Percentiles rank a stretch among this genome's conserved stretches.
phyloP scores from a whole-genome alignment of 2,329 filamentous ascomycete genomes.

The Pseudophaeomoniella oleicola region DNA sequence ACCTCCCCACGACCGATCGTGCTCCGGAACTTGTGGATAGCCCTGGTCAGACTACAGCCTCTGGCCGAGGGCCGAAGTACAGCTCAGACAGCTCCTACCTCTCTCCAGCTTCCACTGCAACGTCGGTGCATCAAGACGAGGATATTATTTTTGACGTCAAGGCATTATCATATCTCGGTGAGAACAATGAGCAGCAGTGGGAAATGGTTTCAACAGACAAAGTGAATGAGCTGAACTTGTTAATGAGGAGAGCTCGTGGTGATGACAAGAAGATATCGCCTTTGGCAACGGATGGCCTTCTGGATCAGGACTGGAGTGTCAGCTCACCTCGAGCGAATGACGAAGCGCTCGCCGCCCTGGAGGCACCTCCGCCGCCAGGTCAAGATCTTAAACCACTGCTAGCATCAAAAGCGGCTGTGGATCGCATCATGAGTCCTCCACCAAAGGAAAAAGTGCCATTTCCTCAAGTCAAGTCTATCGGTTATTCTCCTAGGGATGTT shows the following conservation, averaged over 20 bases:
- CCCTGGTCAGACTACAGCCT: slow-evolving; percentile 1
- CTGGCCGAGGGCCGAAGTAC: background rate
- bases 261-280: background rate
- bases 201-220: slow-evolving; percentile 1
- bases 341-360: slow-evolving; percentile 1
- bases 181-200: slow-evolving; percentile 1
- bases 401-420: slow-evolving; percentile 1
- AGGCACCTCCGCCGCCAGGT: background rate
- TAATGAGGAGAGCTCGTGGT: background rate
- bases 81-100: slow-evolving; percentile 1
- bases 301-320: background rate
- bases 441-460: background rate
- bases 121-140: background rate
- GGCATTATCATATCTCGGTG: background rate
- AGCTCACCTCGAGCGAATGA: background rate
- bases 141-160: slow-evolving; percentile 2
- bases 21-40: background rate
- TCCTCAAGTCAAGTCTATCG: background rate
- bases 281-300: background rate
- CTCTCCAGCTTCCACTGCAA: slow-evolving; percentile 1
- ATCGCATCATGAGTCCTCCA: slow-evolving; percentile 1
- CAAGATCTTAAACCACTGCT: slow-evolving; percentile 1
- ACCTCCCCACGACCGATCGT: no score
- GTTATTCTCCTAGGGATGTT: background rate
- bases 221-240: background rate